Conservation (phyloP, 2,329 filamentous ascomycete genomes). For the Colletotrichum sp. region DNA sequence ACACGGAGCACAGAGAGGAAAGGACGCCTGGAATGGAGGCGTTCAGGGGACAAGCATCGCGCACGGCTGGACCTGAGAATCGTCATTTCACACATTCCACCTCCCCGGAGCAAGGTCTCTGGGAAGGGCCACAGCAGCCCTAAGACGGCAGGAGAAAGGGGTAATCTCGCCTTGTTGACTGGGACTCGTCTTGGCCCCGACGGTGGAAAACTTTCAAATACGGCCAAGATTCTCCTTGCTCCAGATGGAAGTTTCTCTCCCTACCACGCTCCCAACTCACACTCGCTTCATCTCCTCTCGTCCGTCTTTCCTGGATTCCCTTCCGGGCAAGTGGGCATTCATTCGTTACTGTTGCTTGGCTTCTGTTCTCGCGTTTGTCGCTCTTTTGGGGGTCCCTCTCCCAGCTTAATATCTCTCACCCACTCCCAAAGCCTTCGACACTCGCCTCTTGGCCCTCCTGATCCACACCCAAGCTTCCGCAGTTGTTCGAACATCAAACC, state of each 20-base stretch:
- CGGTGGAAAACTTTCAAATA: conserved; percentile 12
- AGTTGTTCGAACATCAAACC: not conserved
- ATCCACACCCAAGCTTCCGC: not conserved
- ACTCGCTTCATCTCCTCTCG: conserved; percentile 1
- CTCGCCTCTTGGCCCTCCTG: not conserved
- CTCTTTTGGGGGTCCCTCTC: not conserved
- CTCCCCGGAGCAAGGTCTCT: not conserved
- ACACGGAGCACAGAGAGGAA: not conserved
- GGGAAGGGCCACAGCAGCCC: not conserved
- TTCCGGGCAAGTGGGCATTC: conserved; percentile 10
- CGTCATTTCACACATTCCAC: conserved; percentile 13
- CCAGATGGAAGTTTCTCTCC: not conserved
- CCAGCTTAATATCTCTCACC: not conserved
- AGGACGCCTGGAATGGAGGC: not conserved
- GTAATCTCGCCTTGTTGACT: not conserved
- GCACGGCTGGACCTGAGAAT: conserved; percentile 1
- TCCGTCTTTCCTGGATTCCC: not conserved
- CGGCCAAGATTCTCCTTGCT: conserved; percentile 3
- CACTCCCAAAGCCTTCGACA: not conserved
- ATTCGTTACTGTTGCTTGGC: conserved; percentile 7
- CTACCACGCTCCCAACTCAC: not conserved
- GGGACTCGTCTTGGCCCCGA: not conserved
- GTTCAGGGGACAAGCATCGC: not conserved
- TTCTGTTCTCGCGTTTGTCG: not conserved
- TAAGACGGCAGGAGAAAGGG: not conserved